Conservation (phyloP, 1,139 yeast genomes). For the Taphrina flavorubra region DNA sequence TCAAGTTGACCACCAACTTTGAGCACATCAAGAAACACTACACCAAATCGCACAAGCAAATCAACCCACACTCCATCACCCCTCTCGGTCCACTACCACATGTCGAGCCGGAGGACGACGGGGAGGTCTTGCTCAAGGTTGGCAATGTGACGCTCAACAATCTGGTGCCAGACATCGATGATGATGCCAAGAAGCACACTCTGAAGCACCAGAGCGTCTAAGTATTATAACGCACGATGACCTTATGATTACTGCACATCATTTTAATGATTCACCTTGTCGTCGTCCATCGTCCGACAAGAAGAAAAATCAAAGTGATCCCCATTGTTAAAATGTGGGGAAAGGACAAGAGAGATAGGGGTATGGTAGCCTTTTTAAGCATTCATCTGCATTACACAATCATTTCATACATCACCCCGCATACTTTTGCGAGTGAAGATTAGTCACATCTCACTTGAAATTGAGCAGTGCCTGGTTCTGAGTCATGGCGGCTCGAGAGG, state of each 20-base stretch:
- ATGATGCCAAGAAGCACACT: conserved; percentile 23
- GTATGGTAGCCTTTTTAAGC: background rate
- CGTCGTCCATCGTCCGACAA: background rate
- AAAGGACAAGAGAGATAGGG: too few relatives aligned
- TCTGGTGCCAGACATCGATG: conserved; percentile 29
- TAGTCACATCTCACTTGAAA: background rate
- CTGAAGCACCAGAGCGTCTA: conserved; percentile 34
- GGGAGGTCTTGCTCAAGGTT: conserved; percentile 37
- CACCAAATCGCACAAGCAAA: conserved; percentile 73
- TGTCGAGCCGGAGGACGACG: conserved; percentile 56
- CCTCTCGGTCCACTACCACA: conserved; percentile 89
- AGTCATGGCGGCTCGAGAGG: conserved; percentile 36
- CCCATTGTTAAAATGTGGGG: too few relatives aligned
- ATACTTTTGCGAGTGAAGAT: background rate
- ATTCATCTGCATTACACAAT: background rate
- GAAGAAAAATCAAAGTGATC: too few relatives aligned
- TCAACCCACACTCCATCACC: conserved; percentile 83
- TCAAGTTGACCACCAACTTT: conserved; percentile 79
- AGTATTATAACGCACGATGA: background rate
- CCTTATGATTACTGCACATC: background rate
- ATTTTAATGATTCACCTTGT: background rate
- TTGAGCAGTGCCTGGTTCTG: conserved; percentile 28
- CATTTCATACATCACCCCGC: background rate
- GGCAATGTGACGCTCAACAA: conserved; percentile 34
- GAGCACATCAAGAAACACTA: conserved; percentile 90